Conservation (phyloP, 2,329 filamentous ascomycete species). For the Polytolypa hystricis region DNA sequence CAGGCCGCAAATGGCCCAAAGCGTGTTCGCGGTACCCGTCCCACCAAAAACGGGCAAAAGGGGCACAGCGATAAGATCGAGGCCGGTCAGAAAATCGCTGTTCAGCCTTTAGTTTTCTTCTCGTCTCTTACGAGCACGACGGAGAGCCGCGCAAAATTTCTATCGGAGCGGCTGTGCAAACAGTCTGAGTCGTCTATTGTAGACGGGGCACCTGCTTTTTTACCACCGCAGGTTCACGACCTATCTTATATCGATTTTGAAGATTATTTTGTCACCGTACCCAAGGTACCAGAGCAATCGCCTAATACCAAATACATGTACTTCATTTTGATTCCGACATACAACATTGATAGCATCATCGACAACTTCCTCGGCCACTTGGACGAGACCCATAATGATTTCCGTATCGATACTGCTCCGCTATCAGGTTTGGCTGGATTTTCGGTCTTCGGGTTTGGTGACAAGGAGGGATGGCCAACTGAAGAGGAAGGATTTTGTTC, state of each 20-base stretch:
- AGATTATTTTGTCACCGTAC: constrained; percentile 74
- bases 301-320: constrained; percentile 59
- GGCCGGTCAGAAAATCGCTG: constrained; percentile 6
- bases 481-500: constrained; percentile 87
- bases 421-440: constrained; percentile 69
- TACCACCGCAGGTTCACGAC: constrained; percentile 58
- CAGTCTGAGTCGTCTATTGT: constrained; percentile 22
- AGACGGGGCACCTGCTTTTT: constrained; percentile 21
- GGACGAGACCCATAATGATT: constrained; percentile 89
- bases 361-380: constrained; percentile 80
- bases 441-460: constrained; percentile 87
- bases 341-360: constrained; percentile 89
- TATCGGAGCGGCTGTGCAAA: constrained; percentile 46
- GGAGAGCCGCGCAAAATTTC: constrained; percentile 56
- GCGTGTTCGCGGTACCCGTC: constrained; percentile 10
- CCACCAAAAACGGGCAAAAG: constrained; percentile 6
- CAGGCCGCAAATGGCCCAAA: constrained; percentile 8
- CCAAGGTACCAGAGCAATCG: constrained; percentile 44
- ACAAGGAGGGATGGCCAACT: constrained; percentile 82
- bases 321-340: constrained; percentile 73
- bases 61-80: neutral
- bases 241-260: constrained; percentile 83
- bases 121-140: constrained; percentile 80
- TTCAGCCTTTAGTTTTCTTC: constrained; percentile 72
- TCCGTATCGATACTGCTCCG: constrained; percentile 84